These are phyloP conservation scores for Colletotrichum godetiae DNA, from an alignment of 2,329 filamentous ascomycete species.

Conservation along the genomic window DNA sequence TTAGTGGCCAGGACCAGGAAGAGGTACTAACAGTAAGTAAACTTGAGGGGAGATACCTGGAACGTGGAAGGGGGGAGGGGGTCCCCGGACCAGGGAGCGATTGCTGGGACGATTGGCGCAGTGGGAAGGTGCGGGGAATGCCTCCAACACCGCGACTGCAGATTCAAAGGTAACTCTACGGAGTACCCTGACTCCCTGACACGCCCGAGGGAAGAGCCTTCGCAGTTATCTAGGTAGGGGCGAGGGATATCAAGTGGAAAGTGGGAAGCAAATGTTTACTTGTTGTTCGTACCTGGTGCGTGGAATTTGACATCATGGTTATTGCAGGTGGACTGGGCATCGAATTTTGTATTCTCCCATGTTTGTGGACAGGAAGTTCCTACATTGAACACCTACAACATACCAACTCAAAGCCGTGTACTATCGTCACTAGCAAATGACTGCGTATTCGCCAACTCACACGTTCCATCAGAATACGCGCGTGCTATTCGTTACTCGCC, in stretches of 20 bases:
- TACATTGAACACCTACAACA: background rate
- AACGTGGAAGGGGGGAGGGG: background rate
- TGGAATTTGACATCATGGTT: background rate
- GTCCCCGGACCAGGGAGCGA: slow-evolving; percentile 11
- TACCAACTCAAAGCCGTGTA: background rate
- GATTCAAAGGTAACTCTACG: background rate
- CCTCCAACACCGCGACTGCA: background rate
- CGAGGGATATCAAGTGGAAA: background rate
- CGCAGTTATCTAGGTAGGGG: background rate
- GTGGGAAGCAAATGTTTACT: background rate
- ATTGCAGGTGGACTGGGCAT: background rate
- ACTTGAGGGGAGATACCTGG: background rate
- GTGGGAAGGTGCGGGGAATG: slow-evolving; percentile 21
- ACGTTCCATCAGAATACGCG: background rate
- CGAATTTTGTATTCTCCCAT: background rate
- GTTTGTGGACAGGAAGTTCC: background rate
- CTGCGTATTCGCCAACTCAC: background rate
- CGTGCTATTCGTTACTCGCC: background rate
- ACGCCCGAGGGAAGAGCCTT: background rate
- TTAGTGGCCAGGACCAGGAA: slow-evolving; percentile 25
- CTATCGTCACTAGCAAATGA: background rate
- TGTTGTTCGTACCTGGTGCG: background rate
- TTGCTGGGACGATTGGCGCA: slow-evolving; percentile 21
- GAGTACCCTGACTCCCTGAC: background rate
- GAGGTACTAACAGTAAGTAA: background rate